Base-by-base conservation (phyloP, 2,329 filamentous ascomycete genomes). In the Mycosphaerella sp. region DNA sequence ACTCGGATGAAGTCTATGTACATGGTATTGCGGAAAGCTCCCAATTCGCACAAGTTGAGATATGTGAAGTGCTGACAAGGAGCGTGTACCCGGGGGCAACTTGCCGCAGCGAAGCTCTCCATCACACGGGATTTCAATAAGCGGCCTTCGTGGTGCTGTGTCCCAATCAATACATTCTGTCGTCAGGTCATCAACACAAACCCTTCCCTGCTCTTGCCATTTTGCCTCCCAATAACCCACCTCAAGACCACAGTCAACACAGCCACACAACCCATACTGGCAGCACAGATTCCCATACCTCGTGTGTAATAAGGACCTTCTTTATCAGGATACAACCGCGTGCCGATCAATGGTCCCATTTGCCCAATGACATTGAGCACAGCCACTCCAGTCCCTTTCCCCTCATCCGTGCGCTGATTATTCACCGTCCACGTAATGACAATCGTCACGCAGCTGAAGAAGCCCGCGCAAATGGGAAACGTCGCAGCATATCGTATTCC, bases 381-480 rank as follows among this genome's bases (percentile, higher is more conserved):
- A 1, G 86, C 87, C 62, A 95, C 87, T 1, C 85, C 87, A 1
- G 81, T 81, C 0, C 87, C 87, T 59, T 86, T 85, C 6, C 81
- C 79, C 45, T 79, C 80, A 55, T 84, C 80, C 10, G 75, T 81
- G 47, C 78, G 72, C 65, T 93, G 87, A 68, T 95, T 95, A 65
- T 95, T 94, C 64, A 95, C 80, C 32, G 80, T 87, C 89, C 89
- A 95, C 1, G 87, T 85, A 50, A 95, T 86, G 59, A 90, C 85
- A 28, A 95, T 77, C 0, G 88, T 89, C 51, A 95, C 86, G 16
- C 88, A 85, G 53, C 80, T 83, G 74, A 95, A 91, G 70, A 95
- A 93, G 3, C 89, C 89, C 0, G 82, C 73, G 1, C 84, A 79
- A 1, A 89, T 88, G 0, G 87, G 88, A 66, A 85, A 95, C 6